Conservation (phyloP, 345 rosid species). For the Pistacia atlantica region DNA sequence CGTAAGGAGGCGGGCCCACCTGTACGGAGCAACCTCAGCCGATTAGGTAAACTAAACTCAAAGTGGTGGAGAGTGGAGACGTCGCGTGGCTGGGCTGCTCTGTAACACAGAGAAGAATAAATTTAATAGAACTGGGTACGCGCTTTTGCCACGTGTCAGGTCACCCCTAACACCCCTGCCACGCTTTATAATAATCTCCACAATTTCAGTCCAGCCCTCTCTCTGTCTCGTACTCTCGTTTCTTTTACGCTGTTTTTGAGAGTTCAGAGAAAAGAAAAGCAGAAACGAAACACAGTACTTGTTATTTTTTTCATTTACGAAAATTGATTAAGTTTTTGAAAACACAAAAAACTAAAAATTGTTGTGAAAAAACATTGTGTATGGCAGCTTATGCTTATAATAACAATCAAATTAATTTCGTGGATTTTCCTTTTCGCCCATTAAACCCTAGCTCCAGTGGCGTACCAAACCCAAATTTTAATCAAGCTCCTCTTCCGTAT, state of each 20-base stretch:
- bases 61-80: not conserved
- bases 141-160: constrained; percentile 14
- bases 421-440: constrained; percentile 12
- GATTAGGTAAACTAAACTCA: not conserved
- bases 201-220: not conserved
- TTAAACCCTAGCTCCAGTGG: not conserved
- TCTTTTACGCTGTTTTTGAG: not conserved
- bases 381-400: constrained; percentile 28
- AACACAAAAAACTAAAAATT: not conserved
- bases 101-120: not conserved
- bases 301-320: not conserved
- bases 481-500: constrained; percentile 15
- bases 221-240: too few relatives aligned
- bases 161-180: not conserved
- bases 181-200: not conserved
- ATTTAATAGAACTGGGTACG: too few relatives aligned
- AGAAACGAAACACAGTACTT: too few relatives aligned
- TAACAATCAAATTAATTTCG: constrained; percentile 1
- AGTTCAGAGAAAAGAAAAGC: too few relatives aligned
- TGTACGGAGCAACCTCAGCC: not conserved
- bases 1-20: not conserved
- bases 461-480: constrained; percentile 15
- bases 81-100: not conserved
- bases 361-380: not conserved
- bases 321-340: not conserved